phyloP scores from a whole-genome alignment of 1,284 basidiomycete species.

The Malassezia furfur region DNA sequence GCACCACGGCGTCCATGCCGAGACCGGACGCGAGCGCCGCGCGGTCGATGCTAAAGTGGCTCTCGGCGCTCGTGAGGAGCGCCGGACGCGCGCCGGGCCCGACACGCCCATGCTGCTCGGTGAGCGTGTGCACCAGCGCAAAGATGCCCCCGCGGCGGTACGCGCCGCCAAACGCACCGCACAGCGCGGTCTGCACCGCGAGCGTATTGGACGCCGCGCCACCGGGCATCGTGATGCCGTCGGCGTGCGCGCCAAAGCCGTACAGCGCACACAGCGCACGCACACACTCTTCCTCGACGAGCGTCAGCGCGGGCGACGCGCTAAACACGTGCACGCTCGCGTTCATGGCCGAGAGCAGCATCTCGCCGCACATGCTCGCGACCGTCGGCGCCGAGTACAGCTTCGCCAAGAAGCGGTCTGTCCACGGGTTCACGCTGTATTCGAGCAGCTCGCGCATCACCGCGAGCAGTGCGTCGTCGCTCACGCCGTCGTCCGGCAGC shows the following conservation, averaged over 20 bases:
- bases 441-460: conserved; percentile 25
- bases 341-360: conserved; percentile 49
- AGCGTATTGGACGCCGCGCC: conserved; percentile 49
- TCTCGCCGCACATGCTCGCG: conserved; percentile 48
- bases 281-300: conserved; percentile 40
- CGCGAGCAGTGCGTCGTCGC: conserved; percentile 16
- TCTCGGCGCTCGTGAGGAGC: conserved; percentile 48
- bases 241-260: conserved; percentile 24
- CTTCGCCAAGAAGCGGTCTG: conserved; percentile 42
- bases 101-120: conserved; percentile 14
- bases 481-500: conserved; percentile 17
- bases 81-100: conserved; percentile 29
- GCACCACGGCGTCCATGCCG: conserved; percentile 45
- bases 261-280: conserved; percentile 28
- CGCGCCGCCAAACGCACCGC: conserved; percentile 45
- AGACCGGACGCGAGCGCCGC: conserved; percentile 50
- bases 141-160: conserved; percentile 41
- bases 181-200: conserved; percentile 49
- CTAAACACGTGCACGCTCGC: conserved; percentile 51
- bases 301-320: conserved; percentile 49
- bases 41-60: conserved; percentile 48
- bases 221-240: conserved; percentile 48
- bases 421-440: conserved; percentile 43
- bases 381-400: conserved; percentile 50
- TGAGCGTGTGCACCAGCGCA: conserved; percentile 19